These are phyloP conservation scores for Phytophthora lateralis DNA, from an alignment of 352 stramenopile species.

Conservation along the genomic window DNA sequence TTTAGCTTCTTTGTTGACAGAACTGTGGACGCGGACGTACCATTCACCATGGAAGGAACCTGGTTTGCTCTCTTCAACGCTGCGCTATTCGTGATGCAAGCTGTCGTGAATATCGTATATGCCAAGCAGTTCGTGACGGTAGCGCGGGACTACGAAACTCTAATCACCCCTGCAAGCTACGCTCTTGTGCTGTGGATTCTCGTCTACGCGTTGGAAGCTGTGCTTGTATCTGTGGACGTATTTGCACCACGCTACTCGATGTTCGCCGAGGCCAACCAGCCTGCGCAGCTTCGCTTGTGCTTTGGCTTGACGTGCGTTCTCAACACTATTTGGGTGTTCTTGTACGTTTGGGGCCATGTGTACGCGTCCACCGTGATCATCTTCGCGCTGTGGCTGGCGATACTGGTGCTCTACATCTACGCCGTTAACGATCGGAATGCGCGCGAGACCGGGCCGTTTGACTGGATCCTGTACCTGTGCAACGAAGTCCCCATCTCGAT, in stretches of 20 bases:
- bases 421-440: conserved; percentile 74
- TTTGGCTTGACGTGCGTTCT: conserved; percentile 71
- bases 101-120: conserved; percentile 70
- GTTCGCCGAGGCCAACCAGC: conserved; percentile 73
- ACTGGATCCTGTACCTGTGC: conserved; percentile 77
- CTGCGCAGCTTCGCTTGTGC: conserved; percentile 61
- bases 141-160: conserved; percentile 66
- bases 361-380: conserved; percentile 65
- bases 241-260: conserved; percentile 68
- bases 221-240: conserved; percentile 72
- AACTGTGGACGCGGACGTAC: neutral
- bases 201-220: conserved; percentile 67
- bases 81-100: conserved; percentile 62
- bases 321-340: conserved; percentile 70
- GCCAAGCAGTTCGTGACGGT: conserved; percentile 56
- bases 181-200: conserved; percentile 69
- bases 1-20: conserved; percentile 16
- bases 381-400: conserved; percentile 69
- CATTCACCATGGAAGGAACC: conserved; percentile 50
- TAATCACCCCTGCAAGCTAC: conserved; percentile 73
- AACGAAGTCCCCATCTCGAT: conserved; percentile 75
- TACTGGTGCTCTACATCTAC: conserved; percentile 82
- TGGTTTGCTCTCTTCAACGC: conserved; percentile 66
- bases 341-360: conserved; percentile 61
- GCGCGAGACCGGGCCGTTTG: conserved; percentile 46